Base-by-base conservation (phyloP, 2,329 filamentous ascomycete species). In the Fusarium goolgardi region DNA sequence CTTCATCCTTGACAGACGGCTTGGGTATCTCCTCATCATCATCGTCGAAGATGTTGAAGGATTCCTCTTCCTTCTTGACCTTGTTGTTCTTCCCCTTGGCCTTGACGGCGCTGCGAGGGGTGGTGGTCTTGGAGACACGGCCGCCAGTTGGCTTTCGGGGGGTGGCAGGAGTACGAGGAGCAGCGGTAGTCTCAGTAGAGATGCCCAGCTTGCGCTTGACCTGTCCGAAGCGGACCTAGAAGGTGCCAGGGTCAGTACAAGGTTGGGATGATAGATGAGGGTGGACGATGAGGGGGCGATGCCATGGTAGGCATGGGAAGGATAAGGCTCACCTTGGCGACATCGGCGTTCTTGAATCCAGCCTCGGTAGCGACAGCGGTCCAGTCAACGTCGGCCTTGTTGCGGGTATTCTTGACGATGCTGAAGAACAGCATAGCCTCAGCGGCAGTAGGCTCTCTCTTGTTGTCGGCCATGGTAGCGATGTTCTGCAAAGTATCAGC, bases 341-440 rank as follows among this genome's bases (percentile, higher is more conserved):
- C 79, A 11, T 77, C 75, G 0, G 77, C 81, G 37, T 80, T 84
- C 62, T 83, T 83, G 77, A 83, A 82, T 11, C 78, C 77, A 15
- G 77, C 72, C 15, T 81, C 79, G 0, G 51, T 31, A 2, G 84
- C 83, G 4, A 86, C 81, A 6, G 70, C 73, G 1, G 78, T 73
- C 85, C 85, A 86, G 69, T 87, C 81, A 35, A 84, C 78, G 2
- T 82, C 80, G 5, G 80, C 79, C 64, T 79, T 80, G 76, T 77
- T 80, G 23, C 75, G 76, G 43, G 78, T 78, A 57, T 83, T 75
- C 69, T 81, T 81, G 59, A 84, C 75, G 41, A 85, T 80, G 55
- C 78, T 77, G 59, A 79, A 78, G 71, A 83, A 83, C 43, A 84
- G 80, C 71, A 79, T 79, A 11, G 80, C 78, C 63, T 85, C 82